Conservation (phyloP, 192 early-diverging fungal genomes). For the Coemansia sp. region DNA sequence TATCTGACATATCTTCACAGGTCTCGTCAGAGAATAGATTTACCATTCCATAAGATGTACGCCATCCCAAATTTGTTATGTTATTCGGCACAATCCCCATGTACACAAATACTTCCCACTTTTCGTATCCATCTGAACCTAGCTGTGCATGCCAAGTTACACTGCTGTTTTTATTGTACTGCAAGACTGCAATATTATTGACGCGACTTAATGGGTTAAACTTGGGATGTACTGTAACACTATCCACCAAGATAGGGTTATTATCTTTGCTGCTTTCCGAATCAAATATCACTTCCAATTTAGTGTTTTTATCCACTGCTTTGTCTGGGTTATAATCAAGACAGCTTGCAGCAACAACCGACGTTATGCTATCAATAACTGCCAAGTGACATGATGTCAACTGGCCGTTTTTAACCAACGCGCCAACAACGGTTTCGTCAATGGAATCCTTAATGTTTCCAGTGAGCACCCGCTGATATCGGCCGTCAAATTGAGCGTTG, state of each 20-base stretch:
- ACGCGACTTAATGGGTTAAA: not conserved
- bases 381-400: constrained; percentile 13
- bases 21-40: not conserved
- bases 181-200: constrained; percentile 14
- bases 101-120: not conserved
- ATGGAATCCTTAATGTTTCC: not conserved
- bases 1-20: not conserved
- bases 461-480: not conserved
- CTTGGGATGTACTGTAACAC: constrained; percentile 1
- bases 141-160: not conserved
- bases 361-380: constrained; percentile 4
- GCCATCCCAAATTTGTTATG: not conserved
- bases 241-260: not conserved
- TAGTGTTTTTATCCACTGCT: not conserved
- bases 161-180: constrained; percentile 10
- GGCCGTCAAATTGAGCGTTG: no score
- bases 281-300: constrained; percentile 7
- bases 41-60: not conserved
- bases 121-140: no score
- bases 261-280: not conserved
- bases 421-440: not conserved
- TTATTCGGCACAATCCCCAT: not conserved
- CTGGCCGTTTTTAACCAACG: constrained; percentile 3
- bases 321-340: not conserved
- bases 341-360: constrained; percentile 16